phyloP scores from a whole-genome alignment of 345 rosid genomes.

The Populus pruinosa region DNA sequence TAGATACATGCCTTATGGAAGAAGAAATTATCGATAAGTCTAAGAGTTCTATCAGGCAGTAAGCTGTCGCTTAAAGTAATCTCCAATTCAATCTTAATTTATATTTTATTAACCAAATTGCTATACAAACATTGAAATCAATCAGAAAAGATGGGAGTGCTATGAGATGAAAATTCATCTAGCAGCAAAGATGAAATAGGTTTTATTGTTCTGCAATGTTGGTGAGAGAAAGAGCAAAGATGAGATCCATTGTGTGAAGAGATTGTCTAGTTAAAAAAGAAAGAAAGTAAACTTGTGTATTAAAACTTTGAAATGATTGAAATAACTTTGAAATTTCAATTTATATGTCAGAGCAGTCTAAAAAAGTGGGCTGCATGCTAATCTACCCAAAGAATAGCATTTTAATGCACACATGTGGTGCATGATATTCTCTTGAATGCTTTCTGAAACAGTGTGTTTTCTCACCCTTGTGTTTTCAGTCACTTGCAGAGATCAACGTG shows the following conservation, averaged over 20 bases:
- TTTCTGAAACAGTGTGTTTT: constrained; percentile 29
- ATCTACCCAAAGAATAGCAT: background rate
- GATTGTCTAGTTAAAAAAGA: background rate
- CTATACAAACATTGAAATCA: background rate
- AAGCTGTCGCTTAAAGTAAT: background rate
- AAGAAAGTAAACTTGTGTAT: background rate
- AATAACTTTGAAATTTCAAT: background rate
- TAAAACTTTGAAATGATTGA: background rate
- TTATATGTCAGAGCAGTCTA: background rate
- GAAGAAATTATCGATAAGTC: background rate
- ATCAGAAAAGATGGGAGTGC: background rate
- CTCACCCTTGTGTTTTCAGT: constrained; percentile 52
- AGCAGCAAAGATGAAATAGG: background rate
- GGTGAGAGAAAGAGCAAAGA: background rate
- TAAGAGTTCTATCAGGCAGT: background rate
- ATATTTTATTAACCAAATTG: background rate
- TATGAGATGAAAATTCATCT: background rate
- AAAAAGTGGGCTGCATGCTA: background rate
- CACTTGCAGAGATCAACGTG: constrained; percentile 81
- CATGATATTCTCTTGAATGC: constrained; percentile 9
- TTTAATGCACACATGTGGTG: background rate
- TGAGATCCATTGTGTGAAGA: background rate
- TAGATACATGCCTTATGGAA: background rate
- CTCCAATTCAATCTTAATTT: background rate
- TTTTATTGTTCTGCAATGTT: background rate